Conservation (phyloP, 495 filamentous ascomycete genomes). For the Tuber microsphaerosporum region DNA sequence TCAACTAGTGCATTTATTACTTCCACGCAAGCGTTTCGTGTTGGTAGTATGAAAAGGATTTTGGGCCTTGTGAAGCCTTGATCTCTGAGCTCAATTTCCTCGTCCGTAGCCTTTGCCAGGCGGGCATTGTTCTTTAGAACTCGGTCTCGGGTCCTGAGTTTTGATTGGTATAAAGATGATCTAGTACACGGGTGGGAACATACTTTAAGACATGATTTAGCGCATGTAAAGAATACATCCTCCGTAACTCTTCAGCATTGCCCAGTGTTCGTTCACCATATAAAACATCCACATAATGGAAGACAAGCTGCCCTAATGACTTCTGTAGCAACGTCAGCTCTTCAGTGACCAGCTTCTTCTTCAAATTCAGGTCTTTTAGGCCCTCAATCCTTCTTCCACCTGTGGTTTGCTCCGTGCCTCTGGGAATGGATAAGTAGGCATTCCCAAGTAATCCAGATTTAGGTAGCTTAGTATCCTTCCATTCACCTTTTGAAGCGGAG, state of each 20-base stretch:
- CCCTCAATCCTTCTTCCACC: conserved; percentile 26
- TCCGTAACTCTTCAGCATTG: conserved; percentile 60
- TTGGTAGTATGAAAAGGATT: conserved; percentile 80
- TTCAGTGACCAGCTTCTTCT: conserved; percentile 49
- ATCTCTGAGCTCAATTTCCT: conserved; percentile 73
- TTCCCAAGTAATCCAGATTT: conserved; percentile 45
- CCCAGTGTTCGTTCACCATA: conserved; percentile 62
- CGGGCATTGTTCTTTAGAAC: conserved; percentile 87
- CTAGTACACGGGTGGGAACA: conserved; percentile 12
- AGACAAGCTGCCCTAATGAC: conserved; percentile 52
- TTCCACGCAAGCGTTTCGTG: conserved; percentile 71
- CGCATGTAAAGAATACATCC: conserved; percentile 70
- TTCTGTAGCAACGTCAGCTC: conserved; percentile 35
- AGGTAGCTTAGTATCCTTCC: conserved; percentile 49
- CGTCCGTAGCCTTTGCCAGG: conserved; percentile 48
- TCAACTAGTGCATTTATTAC: conserved; percentile 65
- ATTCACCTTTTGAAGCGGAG: conserved; percentile 51
- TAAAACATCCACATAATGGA: conserved; percentile 74
- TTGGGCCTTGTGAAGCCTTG: conserved; percentile 96
- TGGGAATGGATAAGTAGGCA: conserved; percentile 31
- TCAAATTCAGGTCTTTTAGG: conserved; percentile 52
- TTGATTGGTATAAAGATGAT: conserved; percentile 15
- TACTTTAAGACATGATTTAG: conserved; percentile 87
- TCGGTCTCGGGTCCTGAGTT: conserved; percentile 67
- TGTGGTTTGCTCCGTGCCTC: conserved; percentile 3